A percentile compares a stretch with the other conserved stretches of the same genome.
Evolutionary conservation across 75 land plant species (phyloP).

Genomic region (Pinus taeda): DNA sequence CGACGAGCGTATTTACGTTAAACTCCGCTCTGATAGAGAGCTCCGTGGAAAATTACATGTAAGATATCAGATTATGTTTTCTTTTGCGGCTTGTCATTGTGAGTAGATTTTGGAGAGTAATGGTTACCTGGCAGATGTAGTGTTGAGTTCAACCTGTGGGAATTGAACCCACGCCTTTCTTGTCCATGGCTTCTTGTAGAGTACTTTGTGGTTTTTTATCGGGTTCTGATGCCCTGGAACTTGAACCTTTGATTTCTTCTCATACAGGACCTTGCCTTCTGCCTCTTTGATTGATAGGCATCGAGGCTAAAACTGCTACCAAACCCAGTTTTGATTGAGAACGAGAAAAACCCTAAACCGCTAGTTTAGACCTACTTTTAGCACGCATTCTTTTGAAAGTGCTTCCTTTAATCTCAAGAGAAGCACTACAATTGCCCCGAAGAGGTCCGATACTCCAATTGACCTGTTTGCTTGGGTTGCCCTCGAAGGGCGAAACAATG

Average conservation of each 20-base stretch:
- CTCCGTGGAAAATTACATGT: slow-evolving; percentile 96
- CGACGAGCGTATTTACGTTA: slow-evolving; percentile 97
- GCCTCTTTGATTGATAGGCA: too few species aligned
- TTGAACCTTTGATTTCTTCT: too few species aligned
- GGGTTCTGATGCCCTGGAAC: too few species aligned
- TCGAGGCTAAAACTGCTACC: background rate
- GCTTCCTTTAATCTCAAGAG: too few species aligned
- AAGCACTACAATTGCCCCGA: too few species aligned
- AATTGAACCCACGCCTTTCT: background rate
- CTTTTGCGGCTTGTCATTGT: background rate
- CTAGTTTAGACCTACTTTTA: background rate
- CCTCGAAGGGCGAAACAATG: too few species aligned
- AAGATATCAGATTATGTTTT: background rate
- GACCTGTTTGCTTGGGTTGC: too few species aligned
- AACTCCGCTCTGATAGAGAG: slow-evolving; percentile 93
- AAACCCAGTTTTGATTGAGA: background rate
- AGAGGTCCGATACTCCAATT: too few species aligned
- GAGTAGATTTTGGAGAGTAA: background rate
- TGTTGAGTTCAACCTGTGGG: background rate
- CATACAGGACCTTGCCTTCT: too few species aligned
- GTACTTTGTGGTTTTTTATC: too few species aligned
- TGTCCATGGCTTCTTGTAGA: too few species aligned
- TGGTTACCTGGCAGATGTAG: too few species aligned
- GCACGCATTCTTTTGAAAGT: background rate
- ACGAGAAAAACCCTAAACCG: background rate